Evolutionary conservation across 2,329 filamentous ascomycete genomes (phyloP).

Genomic region (Cladosporium phlei): DNA sequence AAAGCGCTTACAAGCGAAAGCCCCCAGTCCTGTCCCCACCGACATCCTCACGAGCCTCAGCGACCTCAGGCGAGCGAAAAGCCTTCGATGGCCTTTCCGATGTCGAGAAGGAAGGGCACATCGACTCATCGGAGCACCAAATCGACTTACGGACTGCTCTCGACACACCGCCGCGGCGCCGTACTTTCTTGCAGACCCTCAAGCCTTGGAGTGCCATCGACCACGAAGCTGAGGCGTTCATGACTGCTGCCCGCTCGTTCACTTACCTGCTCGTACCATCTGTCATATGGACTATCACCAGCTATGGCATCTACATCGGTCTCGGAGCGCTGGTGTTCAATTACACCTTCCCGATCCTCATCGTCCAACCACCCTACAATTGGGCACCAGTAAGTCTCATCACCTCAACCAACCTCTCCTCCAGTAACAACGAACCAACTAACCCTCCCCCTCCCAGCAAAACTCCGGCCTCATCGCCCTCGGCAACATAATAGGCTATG

Average conservation of each 20-base stretch:
- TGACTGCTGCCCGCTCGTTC: slow-evolving; percentile 32
- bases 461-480: slow-evolving; percentile 29
- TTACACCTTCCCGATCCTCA: slow-evolving; percentile 35
- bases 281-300: slow-evolving; percentile 36
- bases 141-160: too few relatives aligned
- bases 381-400: slow-evolving; percentile 21
- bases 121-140: slow-evolving; percentile 22
- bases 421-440: slow-evolving; percentile 6
- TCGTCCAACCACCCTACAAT: slow-evolving; percentile 31
- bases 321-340: slow-evolving; percentile 37
- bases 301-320: slow-evolving; percentile 37
- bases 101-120: slow-evolving; percentile 22
- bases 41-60: slow-evolving; percentile 8
- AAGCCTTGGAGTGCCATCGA: slow-evolving; percentile 33
- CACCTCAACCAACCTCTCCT: too few relatives aligned
- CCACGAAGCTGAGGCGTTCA: slow-evolving; percentile 33
- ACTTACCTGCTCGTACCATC: slow-evolving; percentile 36
- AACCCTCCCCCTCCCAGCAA: slow-evolving; percentile 14
- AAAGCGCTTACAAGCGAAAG: slow-evolving; percentile 49
- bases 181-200: slow-evolving; percentile 28
- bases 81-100: slow-evolving; percentile 20
- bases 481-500: slow-evolving; percentile 34
- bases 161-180: slow-evolving; percentile 28
- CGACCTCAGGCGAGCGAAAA: slow-evolving; percentile 14
- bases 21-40: slow-evolving; percentile 8